Conservation (phyloP, 345 rosid species). For the Sonneratia caseolaris region DNA sequence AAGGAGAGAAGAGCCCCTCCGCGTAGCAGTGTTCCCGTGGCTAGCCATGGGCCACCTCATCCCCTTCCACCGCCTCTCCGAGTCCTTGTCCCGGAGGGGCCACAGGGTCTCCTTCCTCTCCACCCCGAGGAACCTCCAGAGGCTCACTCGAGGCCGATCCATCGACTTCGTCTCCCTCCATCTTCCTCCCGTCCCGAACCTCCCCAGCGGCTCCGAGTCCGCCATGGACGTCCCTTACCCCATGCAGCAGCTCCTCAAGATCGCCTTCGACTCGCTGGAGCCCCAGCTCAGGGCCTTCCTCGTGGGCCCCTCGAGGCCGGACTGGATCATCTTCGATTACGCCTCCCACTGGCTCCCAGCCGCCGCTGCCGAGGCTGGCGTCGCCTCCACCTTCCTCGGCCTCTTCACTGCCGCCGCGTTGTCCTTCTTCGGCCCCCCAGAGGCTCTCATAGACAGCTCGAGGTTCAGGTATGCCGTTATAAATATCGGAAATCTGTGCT, state of each 20-base stretch:
- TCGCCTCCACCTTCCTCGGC: constrained; percentile 15
- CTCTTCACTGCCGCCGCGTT: constrained; percentile 15
- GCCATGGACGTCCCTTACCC: constrained; percentile 18
- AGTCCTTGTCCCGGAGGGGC: constrained; percentile 15
- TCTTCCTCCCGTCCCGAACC: constrained; percentile 12
- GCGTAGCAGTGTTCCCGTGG: constrained; percentile 22
- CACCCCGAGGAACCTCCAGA: constrained; percentile 16
- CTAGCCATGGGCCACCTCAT: constrained; percentile 23
- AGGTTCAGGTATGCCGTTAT: neutral
- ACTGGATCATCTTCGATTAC: constrained; percentile 29
- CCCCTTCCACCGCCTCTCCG: constrained; percentile 19
- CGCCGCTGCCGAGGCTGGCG: constrained; percentile 5
- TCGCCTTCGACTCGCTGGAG: constrained; percentile 20
- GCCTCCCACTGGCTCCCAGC: constrained; percentile 26
- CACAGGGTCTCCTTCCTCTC: constrained; percentile 21
- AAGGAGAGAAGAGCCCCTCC: neutral
- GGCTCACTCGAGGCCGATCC: constrained; percentile 12
- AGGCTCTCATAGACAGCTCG: neutral
- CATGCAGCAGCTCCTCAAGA: constrained; percentile 18
- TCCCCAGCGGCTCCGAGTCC: constrained; percentile 22
- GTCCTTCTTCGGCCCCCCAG: constrained; percentile 14
- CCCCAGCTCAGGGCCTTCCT: constrained; percentile 11
- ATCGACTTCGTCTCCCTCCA: constrained; percentile 12
- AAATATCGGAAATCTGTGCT: no score
- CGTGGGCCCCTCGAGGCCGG: constrained; percentile 9